Evolutionary conservation across 768 basidiomycete species (phyloP).

Genomic region (Pleurotus eryngii): DNA sequence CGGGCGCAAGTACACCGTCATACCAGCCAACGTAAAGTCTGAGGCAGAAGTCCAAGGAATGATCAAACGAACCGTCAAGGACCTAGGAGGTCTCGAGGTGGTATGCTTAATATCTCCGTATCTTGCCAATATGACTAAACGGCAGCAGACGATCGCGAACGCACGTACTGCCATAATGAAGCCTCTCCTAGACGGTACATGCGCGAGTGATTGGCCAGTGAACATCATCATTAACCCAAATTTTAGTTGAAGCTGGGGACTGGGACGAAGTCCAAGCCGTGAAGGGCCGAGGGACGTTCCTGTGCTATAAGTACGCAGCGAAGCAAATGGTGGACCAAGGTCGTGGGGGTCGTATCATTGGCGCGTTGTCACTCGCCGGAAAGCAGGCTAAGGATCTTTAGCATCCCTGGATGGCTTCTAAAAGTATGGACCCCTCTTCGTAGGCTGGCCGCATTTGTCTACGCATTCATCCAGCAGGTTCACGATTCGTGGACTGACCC

Average conservation of each 20-base stretch:
- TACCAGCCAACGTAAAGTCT: slow-evolving; percentile 34
- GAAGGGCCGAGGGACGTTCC: slow-evolving; percentile 28
- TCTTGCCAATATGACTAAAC: background rate
- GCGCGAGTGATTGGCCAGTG: background rate
- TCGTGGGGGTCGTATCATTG: slow-evolving; percentile 12
- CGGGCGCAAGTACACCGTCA: slow-evolving; percentile 19
- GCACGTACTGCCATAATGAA: slow-evolving; percentile 29
- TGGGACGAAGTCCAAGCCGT: slow-evolving; percentile 25
- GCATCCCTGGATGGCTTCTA: background rate
- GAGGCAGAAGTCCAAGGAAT: slow-evolving; percentile 41
- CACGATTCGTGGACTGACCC: slow-evolving; percentile 37
- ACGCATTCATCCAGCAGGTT: slow-evolving; percentile 36
- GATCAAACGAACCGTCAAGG: slow-evolving; percentile 25
- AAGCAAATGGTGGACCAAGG: slow-evolving; percentile 25
- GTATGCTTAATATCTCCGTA: slow-evolving; percentile 24
- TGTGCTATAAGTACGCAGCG: slow-evolving; percentile 32
- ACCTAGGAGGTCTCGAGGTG: slow-evolving; percentile 45
- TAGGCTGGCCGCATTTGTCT: slow-evolving; percentile 11
- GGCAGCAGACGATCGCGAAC: slow-evolving; percentile 41
- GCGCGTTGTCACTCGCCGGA: slow-evolving; percentile 33
- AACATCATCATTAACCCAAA: background rate
- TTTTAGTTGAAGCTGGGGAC: slow-evolving; percentile 20
- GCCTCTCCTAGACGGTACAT: slow-evolving; percentile 18
- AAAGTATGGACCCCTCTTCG: background rate
- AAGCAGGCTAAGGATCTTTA: slow-evolving; percentile 27